A percentile compares a stretch with the other conserved stretches of the same genome.
phyloP scores from a whole-genome alignment of 345 rosid genomes.

The Streptanthus diversifolius region DNA sequence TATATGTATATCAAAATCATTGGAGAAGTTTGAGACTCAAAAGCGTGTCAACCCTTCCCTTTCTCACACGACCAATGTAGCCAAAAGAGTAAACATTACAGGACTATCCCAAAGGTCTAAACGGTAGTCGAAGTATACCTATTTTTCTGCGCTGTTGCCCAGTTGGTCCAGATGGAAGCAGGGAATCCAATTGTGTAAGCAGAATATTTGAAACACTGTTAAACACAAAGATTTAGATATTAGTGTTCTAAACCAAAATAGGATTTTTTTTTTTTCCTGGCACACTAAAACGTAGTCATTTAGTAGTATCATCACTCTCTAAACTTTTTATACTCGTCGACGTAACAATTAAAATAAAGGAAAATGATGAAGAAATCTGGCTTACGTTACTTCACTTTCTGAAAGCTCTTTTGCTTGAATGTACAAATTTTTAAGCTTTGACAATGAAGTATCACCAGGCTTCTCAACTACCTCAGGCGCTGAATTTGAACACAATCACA shows the following conservation, averaged over 20 bases:
- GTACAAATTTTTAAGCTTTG: constrained; percentile 56
- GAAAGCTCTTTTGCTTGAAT: constrained; percentile 81
- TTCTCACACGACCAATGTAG: not conserved
- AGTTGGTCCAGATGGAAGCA: constrained; percentile 66
- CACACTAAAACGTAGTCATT: not conserved
- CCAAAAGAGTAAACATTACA: not conserved
- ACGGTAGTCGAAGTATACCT: constrained; percentile 45
- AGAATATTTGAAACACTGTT: constrained; percentile 52
- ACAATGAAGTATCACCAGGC: constrained; percentile 71
- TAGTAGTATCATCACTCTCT: constrained; percentile 3
- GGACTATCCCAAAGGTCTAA: not conserved
- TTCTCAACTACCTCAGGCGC: constrained; percentile 94
- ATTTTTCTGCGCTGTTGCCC: constrained; percentile 75
- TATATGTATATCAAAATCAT: not conserved
- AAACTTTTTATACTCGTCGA: not conserved
- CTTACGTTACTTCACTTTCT: constrained; percentile 76
- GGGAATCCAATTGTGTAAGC: constrained; percentile 62
- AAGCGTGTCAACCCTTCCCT: not conserved
- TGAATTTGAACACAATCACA: constrained; percentile 37
- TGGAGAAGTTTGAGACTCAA: not conserved
- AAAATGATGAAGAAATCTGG: constrained; percentile 7
- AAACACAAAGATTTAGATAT: not conserved
- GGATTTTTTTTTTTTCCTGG: not conserved
- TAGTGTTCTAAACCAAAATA: not conserved
- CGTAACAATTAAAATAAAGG: not conserved